These are phyloP conservation scores for Debaryomyces coudertii DNA, from an alignment of 1,139 yeast species.

Conservation along the genomic window DNA sequence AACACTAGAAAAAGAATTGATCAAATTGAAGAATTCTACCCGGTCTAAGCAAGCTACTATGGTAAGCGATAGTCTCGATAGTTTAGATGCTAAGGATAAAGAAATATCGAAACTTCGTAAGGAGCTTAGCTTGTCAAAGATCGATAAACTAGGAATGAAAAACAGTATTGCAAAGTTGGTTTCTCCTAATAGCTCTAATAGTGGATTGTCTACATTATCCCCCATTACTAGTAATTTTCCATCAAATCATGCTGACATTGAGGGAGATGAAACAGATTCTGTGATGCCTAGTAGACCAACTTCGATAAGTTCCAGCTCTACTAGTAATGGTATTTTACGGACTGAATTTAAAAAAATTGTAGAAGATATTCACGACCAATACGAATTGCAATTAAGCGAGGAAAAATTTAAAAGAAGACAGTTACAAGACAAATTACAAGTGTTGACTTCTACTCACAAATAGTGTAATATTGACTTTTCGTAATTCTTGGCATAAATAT, in stretches of 20 bases:
- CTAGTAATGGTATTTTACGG: slow-evolving; percentile 55
- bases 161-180: slow-evolving; percentile 13
- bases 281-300: slow-evolving; percentile 23
- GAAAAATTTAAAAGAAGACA: slow-evolving; percentile 60
- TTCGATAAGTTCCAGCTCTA: slow-evolving; percentile 20
- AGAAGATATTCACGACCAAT: slow-evolving; percentile 61
- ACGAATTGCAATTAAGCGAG: slow-evolving; percentile 58
- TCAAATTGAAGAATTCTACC: slow-evolving; percentile 24
- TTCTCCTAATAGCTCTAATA: slow-evolving; percentile 16
- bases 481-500: neutral
- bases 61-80: slow-evolving; percentile 12
- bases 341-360: slow-evolving; percentile 74
- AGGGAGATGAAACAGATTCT: slow-evolving; percentile 19
- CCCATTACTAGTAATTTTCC: slow-evolving; percentile 25
- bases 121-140: slow-evolving; percentile 50
- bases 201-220: slow-evolving; percentile 20
- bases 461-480: neutral
- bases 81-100: slow-evolving; percentile 41
- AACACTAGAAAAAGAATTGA: slow-evolving; percentile 48
- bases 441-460: neutral
- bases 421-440: slow-evolving; percentile 40
- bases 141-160: slow-evolving; percentile 50
- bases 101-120: slow-evolving; percentile 51
- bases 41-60: slow-evolving; percentile 11
- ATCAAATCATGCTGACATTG: slow-evolving; percentile 16